Evolutionary conservation across 371 early-diverging fungal genomes (phyloP).

Genomic region (Mortierella sp.): DNA sequence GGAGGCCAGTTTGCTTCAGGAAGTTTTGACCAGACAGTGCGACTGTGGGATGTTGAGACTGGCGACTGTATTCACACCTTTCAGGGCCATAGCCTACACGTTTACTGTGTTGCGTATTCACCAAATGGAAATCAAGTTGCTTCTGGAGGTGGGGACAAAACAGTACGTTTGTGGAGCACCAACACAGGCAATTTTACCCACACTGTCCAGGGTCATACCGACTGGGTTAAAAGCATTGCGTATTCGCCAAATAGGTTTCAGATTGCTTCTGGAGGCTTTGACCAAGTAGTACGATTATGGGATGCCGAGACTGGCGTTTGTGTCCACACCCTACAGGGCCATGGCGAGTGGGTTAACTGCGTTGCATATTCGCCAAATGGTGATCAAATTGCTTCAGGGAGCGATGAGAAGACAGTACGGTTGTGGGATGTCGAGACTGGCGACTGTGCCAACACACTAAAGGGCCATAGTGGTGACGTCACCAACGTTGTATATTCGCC

Average conservation of each 20-base stretch:
- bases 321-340: no score
- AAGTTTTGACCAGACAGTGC: neutral
- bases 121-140: slow-evolving; percentile 1
- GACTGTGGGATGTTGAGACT: slow-evolving; percentile 6
- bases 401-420: no score
- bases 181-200: slow-evolving; percentile 25
- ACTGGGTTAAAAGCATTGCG: neutral
- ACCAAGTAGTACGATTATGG: neutral
- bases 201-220: neutral
- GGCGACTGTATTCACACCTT: neutral
- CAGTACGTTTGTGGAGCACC: slow-evolving; percentile 1
- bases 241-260: neutral
- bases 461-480: no score
- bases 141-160: neutral
- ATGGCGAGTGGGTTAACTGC: no score
- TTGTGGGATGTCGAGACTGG: no score
- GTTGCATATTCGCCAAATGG: no score
- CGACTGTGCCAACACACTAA: no score
- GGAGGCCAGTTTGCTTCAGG: slow-evolving; percentile 10
- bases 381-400: no score
- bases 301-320: neutral
- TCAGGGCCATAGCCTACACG: neutral
- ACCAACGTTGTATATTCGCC: no score
- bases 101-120: neutral
- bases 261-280: neutral